Evolutionary conservation across 129 eudicot species (phyloP).

Genomic region (Flaveria linearis): DNA sequence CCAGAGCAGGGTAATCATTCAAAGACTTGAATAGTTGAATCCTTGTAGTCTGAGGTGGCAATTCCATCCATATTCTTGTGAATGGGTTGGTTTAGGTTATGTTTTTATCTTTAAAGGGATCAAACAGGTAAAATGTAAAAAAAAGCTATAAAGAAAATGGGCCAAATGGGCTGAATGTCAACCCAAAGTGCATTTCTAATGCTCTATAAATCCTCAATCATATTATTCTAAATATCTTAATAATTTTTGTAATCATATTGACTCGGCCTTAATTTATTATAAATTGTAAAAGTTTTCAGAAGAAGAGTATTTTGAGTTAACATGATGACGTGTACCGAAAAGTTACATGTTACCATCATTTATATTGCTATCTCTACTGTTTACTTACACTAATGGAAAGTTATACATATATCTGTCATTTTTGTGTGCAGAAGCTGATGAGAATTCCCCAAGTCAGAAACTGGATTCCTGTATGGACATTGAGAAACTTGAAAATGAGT

Average conservation of each 20-base stretch:
- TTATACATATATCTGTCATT: constrained; percentile 10
- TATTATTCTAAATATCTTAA: neutral
- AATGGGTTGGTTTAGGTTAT: constrained; percentile 2
- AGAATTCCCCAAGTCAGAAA: constrained; percentile 45
- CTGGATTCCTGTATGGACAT: constrained; percentile 53
- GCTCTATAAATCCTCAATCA: neutral
- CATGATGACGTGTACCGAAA: neutral
- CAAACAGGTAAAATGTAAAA: neutral
- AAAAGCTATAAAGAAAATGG: neutral
- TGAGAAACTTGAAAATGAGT: constrained; percentile 87
- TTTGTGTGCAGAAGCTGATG: constrained; percentile 48
- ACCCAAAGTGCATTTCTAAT: neutral
- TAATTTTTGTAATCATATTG: neutral
- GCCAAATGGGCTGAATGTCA: neutral
- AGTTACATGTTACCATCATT: neutral
- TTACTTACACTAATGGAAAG: neutral
- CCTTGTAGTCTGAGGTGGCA: neutral
- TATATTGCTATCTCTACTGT: neutral
- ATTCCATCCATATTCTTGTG: neutral
- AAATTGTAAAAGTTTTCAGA: neutral
- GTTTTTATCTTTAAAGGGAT: neutral
- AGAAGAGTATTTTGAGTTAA: neutral
- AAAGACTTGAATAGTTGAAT: constrained; percentile 24
- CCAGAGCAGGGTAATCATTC: constrained; percentile 58
- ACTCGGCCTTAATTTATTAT: neutral